Evolutionary conservation across 2,329 filamentous ascomycete genomes (phyloP).

Genomic region (Calonectria ilicicola): DNA sequence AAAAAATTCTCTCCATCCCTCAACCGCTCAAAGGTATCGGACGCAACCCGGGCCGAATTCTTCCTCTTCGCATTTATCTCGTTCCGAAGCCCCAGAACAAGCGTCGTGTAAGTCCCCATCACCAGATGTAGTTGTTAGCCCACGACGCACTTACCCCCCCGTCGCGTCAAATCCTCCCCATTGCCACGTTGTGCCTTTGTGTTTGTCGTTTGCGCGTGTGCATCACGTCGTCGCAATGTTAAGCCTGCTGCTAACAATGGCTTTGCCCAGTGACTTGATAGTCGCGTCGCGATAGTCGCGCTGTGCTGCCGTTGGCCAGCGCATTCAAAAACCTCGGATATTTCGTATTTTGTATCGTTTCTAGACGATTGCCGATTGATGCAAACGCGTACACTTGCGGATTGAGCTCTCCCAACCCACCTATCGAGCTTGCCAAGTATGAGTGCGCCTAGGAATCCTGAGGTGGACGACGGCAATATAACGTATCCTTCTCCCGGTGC

Average conservation of each 20-base stretch:
- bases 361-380: conserved; percentile 20
- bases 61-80: conserved; percentile 60
- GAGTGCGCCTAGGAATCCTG: conserved; percentile 50
- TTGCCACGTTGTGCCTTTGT: conserved; percentile 29
- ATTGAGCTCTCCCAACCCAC: conserved; percentile 12
- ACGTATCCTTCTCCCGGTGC: conserved; percentile 61
- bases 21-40: conserved; percentile 32
- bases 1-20: conserved; percentile 54
- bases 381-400: conserved; percentile 20
- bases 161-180: conserved; percentile 25
- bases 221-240: conserved; percentile 36
- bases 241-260: conserved; percentile 41
- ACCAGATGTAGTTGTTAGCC: conserved; percentile 33
- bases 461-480: conserved; percentile 51
- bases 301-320: conserved; percentile 25
- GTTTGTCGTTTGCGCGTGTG: conserved; percentile 19
- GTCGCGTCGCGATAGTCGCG: conserved; percentile 41
- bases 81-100: conserved; percentile 52
- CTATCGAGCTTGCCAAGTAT: conserved; percentile 37
- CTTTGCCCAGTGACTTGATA: conserved; percentile 40
- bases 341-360: conserved; percentile 9
- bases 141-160: conserved; percentile 20
- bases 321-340: neutral
- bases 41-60: conserved; percentile 50
- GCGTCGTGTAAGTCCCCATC: conserved; percentile 50